phyloP scores from a whole-genome alignment of 1,284 basidiomycete species.

The Cerrena zonata region DNA sequence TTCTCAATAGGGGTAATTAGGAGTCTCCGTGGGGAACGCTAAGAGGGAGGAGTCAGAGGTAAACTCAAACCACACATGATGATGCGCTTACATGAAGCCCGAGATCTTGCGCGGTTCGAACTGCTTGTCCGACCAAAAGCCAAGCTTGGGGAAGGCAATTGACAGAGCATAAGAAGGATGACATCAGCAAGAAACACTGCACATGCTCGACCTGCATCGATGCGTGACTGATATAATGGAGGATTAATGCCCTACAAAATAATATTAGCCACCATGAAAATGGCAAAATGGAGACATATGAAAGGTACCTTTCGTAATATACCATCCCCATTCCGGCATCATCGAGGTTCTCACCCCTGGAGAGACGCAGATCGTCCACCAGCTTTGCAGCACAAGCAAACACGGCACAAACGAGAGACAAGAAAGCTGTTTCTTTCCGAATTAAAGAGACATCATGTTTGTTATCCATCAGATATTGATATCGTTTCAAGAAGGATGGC shows the following conservation, averaged over 20 bases:
- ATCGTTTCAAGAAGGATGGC: conserved; percentile 69
- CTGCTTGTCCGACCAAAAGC: conserved; percentile 82
- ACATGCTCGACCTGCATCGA: conserved; percentile 79
- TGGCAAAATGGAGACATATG: background rate
- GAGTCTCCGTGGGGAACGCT: conserved; percentile 78
- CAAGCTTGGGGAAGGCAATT: conserved; percentile 88
- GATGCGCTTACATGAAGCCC: conserved; percentile 72
- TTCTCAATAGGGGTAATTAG: conserved; percentile 70
- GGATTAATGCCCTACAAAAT: conserved; percentile 65
- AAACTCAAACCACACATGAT: conserved; percentile 6
- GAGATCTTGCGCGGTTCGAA: conserved; percentile 81
- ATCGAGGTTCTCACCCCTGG: conserved; percentile 52
- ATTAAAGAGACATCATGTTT: conserved; percentile 46
- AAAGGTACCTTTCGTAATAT: conserved; percentile 72
- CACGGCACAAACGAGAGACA: conserved; percentile 72
- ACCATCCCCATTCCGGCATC: conserved; percentile 81
- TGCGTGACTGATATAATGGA: conserved; percentile 83
- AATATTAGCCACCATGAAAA: conserved; percentile 8
- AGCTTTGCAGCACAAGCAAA: conserved; percentile 79
- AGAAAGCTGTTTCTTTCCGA: conserved; percentile 63
- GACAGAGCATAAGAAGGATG: conserved; percentile 82
- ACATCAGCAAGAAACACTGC: conserved; percentile 80
- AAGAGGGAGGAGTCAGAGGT: conserved; percentile 10
- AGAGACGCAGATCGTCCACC: conserved; percentile 65
- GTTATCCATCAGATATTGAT: conserved; percentile 69